Base-by-base conservation (phyloP, 2,329 filamentous ascomycete genomes). In the Fusarium sp. region DNA sequence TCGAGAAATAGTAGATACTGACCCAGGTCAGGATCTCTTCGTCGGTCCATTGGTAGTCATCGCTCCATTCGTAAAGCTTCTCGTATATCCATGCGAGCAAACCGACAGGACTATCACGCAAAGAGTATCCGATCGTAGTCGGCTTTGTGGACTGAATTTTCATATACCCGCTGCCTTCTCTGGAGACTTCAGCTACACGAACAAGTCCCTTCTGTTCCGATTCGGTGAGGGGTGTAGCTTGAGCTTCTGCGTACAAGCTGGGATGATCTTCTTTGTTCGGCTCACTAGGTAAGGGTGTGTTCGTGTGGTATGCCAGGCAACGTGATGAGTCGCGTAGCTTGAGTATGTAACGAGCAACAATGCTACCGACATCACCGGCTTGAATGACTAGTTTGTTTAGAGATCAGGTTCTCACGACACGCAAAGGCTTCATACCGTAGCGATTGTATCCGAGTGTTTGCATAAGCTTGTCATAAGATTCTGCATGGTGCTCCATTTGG, bases 61-160 rank as follows among this genome's bases (percentile, higher is more conserved):
- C 92, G 0, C 89, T 90, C 92, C 92, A 95, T 71, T 92, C 90
- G 69, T 91, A 88, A 38, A 95, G 80, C 76, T 95, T 95, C 79
- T 95, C 93, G 69, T 92, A 92, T 34, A 95, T 89, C 93, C 93
- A 96, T 0, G 91, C 88, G 2, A 95, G 82, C 5, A 94, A 80
- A 0, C 86, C 91, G 0, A 92, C 86, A 0, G 92, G 93, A 8
- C 86, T 90, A 75, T 94, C 92, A 1, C 87, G 84, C 5, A 95
- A 82, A 0, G 84, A 88, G 73, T 92, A 93, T 0, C 90, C 90
- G 0, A 95, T 75, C 0, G 92, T 95, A 52, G 93, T 88, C 0
- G 93, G 92, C 59, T 91, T 90, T 0, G 92, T 94, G 4, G 86
- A 88, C 40, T 79, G 77, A 42, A 73, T 28, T 1, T 73, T 4